A percentile compares a stretch with the other conserved stretches of the same genome.
Evolutionary conservation across 2,329 filamentous ascomycete genomes (phyloP).

Genomic region (Phyllosticta citribraziliensis): DNA sequence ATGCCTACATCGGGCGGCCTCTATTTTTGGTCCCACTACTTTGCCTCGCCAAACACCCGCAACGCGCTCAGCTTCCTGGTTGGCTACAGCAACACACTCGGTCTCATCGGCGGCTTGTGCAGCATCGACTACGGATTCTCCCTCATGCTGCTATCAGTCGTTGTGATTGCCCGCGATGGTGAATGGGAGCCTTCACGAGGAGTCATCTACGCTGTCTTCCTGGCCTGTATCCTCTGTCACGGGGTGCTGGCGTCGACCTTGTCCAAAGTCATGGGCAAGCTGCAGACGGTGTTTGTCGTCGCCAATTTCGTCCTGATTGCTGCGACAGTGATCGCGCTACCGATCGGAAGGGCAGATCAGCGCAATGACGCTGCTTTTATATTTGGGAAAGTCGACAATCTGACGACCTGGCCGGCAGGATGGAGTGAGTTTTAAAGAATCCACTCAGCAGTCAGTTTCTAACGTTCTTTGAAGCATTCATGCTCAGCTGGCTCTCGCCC

Average conservation of each 20-base stretch:
- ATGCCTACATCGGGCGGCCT: conserved; percentile 52
- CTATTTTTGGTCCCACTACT: conserved; percentile 53
- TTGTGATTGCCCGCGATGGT: conserved; percentile 48
- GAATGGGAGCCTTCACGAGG: conserved; percentile 47
- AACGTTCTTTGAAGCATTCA: conserved; percentile 45
- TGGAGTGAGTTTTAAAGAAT: conserved; percentile 12
- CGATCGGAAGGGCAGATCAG: conserved; percentile 16
- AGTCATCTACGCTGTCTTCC: conserved; percentile 48
- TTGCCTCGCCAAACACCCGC: conserved; percentile 43
- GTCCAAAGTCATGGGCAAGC: conserved; percentile 48
- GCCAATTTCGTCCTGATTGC: conserved; percentile 48
- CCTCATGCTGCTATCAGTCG: conserved; percentile 49
- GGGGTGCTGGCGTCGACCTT: conserved; percentile 44
- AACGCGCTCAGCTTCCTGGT: conserved; percentile 52
- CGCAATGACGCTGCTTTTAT: conserved; percentile 35
- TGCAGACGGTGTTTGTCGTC: conserved; percentile 47
- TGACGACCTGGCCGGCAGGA: conserved; percentile 42
- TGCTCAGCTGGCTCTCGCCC: conserved; percentile 50
- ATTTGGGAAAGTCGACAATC: conserved; percentile 47
- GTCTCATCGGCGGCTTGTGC: conserved; percentile 51
- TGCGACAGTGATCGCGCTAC: conserved; percentile 40
- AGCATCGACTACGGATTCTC: conserved; percentile 51
- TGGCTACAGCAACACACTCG: conserved; percentile 52
- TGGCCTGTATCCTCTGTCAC: conserved; percentile 44
- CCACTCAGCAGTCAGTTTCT: conserved; percentile 24